These are phyloP conservation scores for Ascochyta lentis DNA, from an alignment of 2,329 filamentous ascomycete genomes.

Conservation along the genomic window DNA sequence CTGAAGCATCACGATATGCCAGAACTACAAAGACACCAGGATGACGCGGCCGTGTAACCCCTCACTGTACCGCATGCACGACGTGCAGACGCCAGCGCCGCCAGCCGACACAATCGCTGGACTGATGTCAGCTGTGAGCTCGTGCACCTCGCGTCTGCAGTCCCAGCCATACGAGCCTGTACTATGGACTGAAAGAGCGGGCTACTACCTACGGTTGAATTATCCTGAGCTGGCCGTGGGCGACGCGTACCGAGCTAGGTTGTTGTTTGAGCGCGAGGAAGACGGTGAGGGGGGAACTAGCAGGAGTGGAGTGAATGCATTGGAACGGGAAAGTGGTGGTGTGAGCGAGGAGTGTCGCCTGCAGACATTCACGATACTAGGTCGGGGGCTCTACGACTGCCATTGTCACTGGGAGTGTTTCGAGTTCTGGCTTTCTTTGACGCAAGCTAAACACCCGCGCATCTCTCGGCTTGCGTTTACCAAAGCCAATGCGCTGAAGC, in stretches of 20 bases:
- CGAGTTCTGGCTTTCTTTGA: slow-evolving; percentile 13
- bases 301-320: background rate
- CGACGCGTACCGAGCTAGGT: slow-evolving; percentile 40
- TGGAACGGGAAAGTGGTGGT: background rate
- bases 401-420: slow-evolving; percentile 30
- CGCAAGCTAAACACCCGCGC: background rate
- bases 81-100: slow-evolving; percentile 5
- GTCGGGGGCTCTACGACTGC: slow-evolving; percentile 32
- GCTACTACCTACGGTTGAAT: slow-evolving; percentile 11
- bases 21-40: background rate
- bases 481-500: slow-evolving; percentile 7
- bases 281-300: background rate
- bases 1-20: background rate
- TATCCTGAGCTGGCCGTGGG: slow-evolving; percentile 43
- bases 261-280: slow-evolving; percentile 35
- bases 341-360: background rate
- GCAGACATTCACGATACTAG: slow-evolving; percentile 16
- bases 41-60: background rate
- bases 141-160: slow-evolving; percentile 1
- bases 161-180: background rate
- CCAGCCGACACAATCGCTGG: background rate
- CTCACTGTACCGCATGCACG: slow-evolving; percentile 8
- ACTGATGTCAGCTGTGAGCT: background rate
- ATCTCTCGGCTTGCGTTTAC: background rate
- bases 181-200: slow-evolving; percentile 6